Conservation (phyloP, 352 stramenopile species). For the Phytopythium chamaehyphon region DNA sequence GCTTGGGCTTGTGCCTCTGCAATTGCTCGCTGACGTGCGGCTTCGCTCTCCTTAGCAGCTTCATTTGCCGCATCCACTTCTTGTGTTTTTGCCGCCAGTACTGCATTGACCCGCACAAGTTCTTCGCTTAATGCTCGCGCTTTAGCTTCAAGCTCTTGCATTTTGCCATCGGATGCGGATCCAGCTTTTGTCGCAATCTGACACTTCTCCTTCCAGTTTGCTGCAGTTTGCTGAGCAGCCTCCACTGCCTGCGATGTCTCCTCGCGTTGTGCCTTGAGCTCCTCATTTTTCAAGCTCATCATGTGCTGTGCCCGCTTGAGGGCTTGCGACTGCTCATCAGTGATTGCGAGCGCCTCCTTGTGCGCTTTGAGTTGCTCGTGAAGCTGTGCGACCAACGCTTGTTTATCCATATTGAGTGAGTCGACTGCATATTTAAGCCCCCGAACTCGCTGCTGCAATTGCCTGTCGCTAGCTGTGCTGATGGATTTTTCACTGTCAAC, state of each 20-base stretch:
- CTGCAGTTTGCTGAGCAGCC: slow-evolving; percentile 29
- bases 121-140: slow-evolving; percentile 38
- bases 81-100: slow-evolving; percentile 45
- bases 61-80: slow-evolving; percentile 45
- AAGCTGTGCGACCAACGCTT: slow-evolving; percentile 45
- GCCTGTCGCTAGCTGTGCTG: background rate
- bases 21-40: slow-evolving; percentile 25
- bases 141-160: slow-evolving; percentile 44
- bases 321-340: slow-evolving; percentile 57
- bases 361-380: slow-evolving; percentile 50
- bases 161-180: slow-evolving; percentile 22
- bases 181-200: slow-evolving; percentile 35
- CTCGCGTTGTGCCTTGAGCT: slow-evolving; percentile 32
- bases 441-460: slow-evolving; percentile 17
- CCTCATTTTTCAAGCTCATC: slow-evolving; percentile 34
- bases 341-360: slow-evolving; percentile 32
- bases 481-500: slow-evolving; percentile 6
- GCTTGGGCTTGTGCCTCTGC: slow-evolving; percentile 23
- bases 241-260: slow-evolving; percentile 37
- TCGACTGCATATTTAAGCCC: slow-evolving; percentile 52
- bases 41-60: slow-evolving; percentile 46
- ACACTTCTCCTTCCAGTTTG: slow-evolving; percentile 52
- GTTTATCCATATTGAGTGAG: slow-evolving; percentile 57
- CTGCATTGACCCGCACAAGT: slow-evolving; percentile 56
- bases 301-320: slow-evolving; percentile 47